phyloP scores from a whole-genome alignment of 306 rosid genomes.

The Corylus americana region DNA sequence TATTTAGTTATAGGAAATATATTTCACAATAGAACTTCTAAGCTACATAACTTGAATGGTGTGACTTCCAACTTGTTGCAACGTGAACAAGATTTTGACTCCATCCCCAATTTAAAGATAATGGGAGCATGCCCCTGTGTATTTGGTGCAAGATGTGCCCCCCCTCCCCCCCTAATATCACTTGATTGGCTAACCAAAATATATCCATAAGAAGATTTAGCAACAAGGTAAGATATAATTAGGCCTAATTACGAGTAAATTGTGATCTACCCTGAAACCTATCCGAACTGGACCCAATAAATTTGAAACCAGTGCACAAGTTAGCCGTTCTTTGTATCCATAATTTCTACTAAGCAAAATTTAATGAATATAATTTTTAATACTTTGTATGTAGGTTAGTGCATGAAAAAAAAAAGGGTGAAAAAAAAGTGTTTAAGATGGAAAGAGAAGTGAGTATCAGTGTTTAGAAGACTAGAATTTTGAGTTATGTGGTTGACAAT shows the following conservation, averaged over 20 bases:
- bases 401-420: not conserved
- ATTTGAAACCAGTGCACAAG: not conserved
- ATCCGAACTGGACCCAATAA: not conserved
- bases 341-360: not conserved
- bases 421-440: not conserved
- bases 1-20: not conserved
- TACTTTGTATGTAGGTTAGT: slow-evolving; percentile 25
- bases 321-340: not conserved
- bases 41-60: not conserved
- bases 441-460: not conserved
- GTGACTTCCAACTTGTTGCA: not conserved
- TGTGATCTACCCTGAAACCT: not conserved
- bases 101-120: not conserved
- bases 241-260: not conserved
- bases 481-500: not conserved
- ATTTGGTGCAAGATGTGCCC: too few species aligned
- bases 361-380: not conserved
- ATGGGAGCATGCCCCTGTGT: not conserved
- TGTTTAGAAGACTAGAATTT: not conserved
- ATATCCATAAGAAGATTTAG: too few species aligned
- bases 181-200: too few species aligned
- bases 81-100: not conserved
- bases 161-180: too few species aligned
- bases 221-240: not conserved
- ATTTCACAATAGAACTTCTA: not conserved